Evolutionary conservation across 2,329 filamentous ascomycete genomes (phyloP).

Genomic region (Endocalyx cinctus): DNA sequence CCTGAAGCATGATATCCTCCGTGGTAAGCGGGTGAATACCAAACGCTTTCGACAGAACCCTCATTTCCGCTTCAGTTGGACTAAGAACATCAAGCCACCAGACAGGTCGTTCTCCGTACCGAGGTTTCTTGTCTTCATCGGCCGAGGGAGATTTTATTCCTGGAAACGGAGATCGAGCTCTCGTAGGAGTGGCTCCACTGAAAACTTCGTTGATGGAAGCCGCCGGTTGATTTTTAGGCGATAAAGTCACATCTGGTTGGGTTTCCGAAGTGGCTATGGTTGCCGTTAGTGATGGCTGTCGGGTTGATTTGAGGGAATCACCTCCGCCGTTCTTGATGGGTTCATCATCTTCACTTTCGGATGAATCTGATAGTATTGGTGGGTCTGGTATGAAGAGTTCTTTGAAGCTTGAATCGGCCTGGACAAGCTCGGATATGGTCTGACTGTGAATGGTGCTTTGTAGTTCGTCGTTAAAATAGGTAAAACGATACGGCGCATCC

Average conservation of each 20-base stretch:
- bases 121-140: conserved; percentile 26
- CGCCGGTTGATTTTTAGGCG: conserved; percentile 10
- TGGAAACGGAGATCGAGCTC: conserved; percentile 16
- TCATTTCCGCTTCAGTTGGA: conserved; percentile 94
- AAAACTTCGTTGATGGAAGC: conserved; percentile 17
- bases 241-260: conserved; percentile 8
- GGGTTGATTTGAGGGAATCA: conserved; percentile 37
- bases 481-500: conserved; percentile 89
- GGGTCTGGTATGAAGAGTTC: conserved; percentile 91
- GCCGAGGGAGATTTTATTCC: conserved; percentile 19
- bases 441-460: conserved; percentile 94
- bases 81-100: conserved; percentile 95
- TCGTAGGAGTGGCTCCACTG: conserved; percentile 15
- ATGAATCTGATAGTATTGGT: conserved; percentile 66
- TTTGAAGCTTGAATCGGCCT: conserved; percentile 76
- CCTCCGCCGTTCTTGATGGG: conserved; percentile 21
- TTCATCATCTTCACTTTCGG: conserved; percentile 60
- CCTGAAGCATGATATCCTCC: conserved; percentile 96
- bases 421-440: conserved; percentile 87
- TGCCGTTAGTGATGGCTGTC: conserved; percentile 39
- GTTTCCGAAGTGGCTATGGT: conserved; percentile 13
- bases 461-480: conserved; percentile 98
- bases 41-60: conserved; percentile 84
- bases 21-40: conserved; percentile 93
- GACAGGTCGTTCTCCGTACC: conserved; percentile 78